Percentiles rank a stretch among this genome's conserved stretches.
These are phyloP conservation scores for Calycina herbarum DNA, from an alignment of 2,329 filamentous ascomycete species.

Conservation along the genomic window DNA sequence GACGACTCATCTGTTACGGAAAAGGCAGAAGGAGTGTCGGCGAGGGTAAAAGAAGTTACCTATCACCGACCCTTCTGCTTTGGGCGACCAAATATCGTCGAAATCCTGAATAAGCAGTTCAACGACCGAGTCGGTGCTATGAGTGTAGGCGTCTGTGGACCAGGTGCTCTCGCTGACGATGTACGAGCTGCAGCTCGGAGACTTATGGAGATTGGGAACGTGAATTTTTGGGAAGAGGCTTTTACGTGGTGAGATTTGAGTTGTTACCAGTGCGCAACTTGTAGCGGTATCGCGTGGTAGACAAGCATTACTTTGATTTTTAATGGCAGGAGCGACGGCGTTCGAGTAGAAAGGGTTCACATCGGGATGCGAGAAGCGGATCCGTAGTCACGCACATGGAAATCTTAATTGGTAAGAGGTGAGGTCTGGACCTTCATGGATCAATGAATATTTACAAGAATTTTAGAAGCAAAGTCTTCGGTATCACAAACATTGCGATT, in stretches of 20 bases:
- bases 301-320: background rate
- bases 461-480: too few relatives aligned
- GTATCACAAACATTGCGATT: too few relatives aligned
- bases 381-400: too few relatives aligned
- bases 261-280: background rate
- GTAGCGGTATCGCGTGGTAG: background rate
- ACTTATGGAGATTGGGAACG: conserved; percentile 19
- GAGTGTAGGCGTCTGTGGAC: conserved; percentile 25
- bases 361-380: background rate
- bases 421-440: too few relatives aligned
- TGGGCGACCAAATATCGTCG: conserved; percentile 14
- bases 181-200: conserved; percentile 17
- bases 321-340: background rate
- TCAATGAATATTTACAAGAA: too few relatives aligned
- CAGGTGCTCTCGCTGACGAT: conserved; percentile 25
- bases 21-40: background rate
- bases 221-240: conserved; percentile 25
- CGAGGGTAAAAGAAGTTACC: background rate
- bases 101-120: conserved; percentile 17
- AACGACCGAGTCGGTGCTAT: conserved; percentile 21
- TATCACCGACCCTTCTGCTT: conserved; percentile 9
- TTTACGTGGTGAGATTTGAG: conserved; percentile 12
- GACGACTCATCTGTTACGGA: background rate
- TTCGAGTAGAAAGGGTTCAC: conserved; percentile 1
- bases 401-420: too few relatives aligned